phyloP scores from a whole-genome alignment of 1,139 yeast genomes.

The Scheffersomyces quercinus region DNA sequence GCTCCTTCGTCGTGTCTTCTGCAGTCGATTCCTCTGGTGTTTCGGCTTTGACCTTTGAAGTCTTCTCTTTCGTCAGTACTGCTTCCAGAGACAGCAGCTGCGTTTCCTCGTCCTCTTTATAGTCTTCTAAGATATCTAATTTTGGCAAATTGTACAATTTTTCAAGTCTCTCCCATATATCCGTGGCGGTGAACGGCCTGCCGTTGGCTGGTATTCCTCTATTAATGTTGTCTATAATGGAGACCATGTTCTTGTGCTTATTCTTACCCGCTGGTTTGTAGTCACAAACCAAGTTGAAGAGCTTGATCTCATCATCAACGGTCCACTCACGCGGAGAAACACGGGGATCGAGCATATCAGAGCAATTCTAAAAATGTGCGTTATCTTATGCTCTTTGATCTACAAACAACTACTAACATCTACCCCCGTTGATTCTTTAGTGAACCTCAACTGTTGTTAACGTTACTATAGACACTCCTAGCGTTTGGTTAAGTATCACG shows the following conservation, averaged over 20 bases:
- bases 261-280: slow-evolving; percentile 64
- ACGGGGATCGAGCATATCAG: no score
- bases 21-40: not conserved
- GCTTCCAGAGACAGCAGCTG: not conserved
- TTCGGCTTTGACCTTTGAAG: not conserved
- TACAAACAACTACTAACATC: no score
- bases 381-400: no score
- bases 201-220: slow-evolving; percentile 19
- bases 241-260: slow-evolving; percentile 59
- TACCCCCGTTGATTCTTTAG: no score
- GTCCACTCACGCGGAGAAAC: slow-evolving; percentile 44
- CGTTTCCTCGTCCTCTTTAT: slow-evolving; percentile 6
- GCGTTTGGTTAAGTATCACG: not conserved
- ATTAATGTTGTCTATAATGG: slow-evolving; percentile 56
- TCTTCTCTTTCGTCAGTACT: not conserved
- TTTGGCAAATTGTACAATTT: slow-evolving; percentile 56
- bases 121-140: slow-evolving; percentile 53
- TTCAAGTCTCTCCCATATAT: slow-evolving; percentile 59
- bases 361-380: no score
- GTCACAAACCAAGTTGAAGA: slow-evolving; percentile 67
- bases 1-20: not conserved
- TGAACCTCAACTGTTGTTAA: no score
- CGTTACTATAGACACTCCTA: not conserved
- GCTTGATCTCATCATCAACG: slow-evolving; percentile 62
- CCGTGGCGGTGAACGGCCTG: slow-evolving; percentile 41